Conservation (phyloP, 2,329 filamentous ascomycete genomes). For the Neopestalotiopsis clavispora region DNA sequence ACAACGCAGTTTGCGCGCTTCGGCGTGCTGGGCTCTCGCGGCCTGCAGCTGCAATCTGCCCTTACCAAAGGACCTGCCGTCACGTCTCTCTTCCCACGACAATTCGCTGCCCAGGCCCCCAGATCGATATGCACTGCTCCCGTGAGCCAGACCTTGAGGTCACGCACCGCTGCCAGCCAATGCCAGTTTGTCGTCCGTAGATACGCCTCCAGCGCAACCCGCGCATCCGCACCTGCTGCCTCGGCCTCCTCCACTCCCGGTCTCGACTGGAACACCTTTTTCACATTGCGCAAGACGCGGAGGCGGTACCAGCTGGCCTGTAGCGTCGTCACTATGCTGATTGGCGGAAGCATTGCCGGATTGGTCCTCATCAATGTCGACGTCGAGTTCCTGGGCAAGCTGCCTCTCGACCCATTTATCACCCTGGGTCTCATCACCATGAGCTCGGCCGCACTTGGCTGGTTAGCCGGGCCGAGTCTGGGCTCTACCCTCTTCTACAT, state of each 20-base stretch:
- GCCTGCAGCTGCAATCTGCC: slow-evolving; percentile 32
- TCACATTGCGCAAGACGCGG: slow-evolving; percentile 84
- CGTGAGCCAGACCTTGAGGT: slow-evolving; percentile 8
- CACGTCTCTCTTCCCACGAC: slow-evolving; percentile 25
- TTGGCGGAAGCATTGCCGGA: slow-evolving; percentile 66
- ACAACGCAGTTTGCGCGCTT: slow-evolving; percentile 31
- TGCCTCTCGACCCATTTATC: slow-evolving; percentile 87
- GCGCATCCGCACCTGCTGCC: slow-evolving; percentile 24
- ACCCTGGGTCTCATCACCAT: slow-evolving; percentile 82
- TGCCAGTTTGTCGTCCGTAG: slow-evolving; percentile 32
- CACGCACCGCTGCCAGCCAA: slow-evolving; percentile 24
- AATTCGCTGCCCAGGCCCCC: slow-evolving; percentile 25
- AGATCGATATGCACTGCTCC: slow-evolving; percentile 2
- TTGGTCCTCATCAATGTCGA: slow-evolving; percentile 72
- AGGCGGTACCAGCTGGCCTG: slow-evolving; percentile 83
- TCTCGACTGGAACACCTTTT: slow-evolving; percentile 91
- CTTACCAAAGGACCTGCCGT: slow-evolving; percentile 29
- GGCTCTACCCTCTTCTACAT: slow-evolving; percentile 82
- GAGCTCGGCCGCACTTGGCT: slow-evolving; percentile 79
- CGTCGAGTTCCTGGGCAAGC: slow-evolving; percentile 72
- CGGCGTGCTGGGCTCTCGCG: slow-evolving; percentile 31
- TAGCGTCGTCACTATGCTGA: slow-evolving; percentile 68
- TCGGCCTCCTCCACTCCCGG: slow-evolving; percentile 31
- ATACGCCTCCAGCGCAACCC: slow-evolving; percentile 32
- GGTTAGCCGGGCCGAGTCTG: slow-evolving; percentile 83